Conservation (phyloP, 768 basidiomycete species). For the Leucosporidium creatinivorum region DNA sequence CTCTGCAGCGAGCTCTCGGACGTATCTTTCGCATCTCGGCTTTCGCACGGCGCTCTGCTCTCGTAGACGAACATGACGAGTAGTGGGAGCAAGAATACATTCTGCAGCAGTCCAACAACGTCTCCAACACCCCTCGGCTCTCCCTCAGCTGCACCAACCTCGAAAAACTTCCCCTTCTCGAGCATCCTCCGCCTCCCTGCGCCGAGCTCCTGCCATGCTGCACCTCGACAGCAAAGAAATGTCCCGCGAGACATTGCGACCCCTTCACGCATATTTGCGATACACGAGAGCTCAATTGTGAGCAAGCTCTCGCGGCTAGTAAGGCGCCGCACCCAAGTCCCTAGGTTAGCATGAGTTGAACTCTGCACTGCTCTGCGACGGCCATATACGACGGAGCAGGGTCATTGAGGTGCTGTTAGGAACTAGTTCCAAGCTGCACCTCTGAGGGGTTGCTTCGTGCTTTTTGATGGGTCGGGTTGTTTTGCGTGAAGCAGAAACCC, state of each 20-base stretch:
- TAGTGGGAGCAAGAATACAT: background rate
- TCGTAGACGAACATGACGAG: background rate
- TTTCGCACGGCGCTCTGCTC: background rate
- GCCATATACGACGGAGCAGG: too few relatives aligned
- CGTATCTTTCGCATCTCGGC: too few relatives aligned
- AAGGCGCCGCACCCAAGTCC: conserved; percentile 1
- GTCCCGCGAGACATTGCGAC: background rate
- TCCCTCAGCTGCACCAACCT: background rate
- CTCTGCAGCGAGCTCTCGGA: too few relatives aligned
- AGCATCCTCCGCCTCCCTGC: background rate
- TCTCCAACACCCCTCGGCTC: background rate
- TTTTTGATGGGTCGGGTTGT: too few relatives aligned
- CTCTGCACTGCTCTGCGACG: too few relatives aligned
- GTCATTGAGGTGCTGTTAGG: too few relatives aligned
- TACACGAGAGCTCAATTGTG: background rate
- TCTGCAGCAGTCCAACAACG: background rate
- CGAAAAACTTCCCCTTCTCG: background rate
- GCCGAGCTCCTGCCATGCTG: background rate
- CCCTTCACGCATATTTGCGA: background rate
- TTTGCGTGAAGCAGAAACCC: too few relatives aligned
- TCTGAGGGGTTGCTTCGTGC: too few relatives aligned
- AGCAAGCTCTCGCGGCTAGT: background rate
- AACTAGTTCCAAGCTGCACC: too few relatives aligned
- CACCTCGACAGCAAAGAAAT: background rate
- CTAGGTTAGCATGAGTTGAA: too few relatives aligned